Percentiles rank a stretch among this genome's conserved stretches.
Conservation (phyloP, 1,139 yeast species). For the Yamadazyma diddensiae region DNA sequence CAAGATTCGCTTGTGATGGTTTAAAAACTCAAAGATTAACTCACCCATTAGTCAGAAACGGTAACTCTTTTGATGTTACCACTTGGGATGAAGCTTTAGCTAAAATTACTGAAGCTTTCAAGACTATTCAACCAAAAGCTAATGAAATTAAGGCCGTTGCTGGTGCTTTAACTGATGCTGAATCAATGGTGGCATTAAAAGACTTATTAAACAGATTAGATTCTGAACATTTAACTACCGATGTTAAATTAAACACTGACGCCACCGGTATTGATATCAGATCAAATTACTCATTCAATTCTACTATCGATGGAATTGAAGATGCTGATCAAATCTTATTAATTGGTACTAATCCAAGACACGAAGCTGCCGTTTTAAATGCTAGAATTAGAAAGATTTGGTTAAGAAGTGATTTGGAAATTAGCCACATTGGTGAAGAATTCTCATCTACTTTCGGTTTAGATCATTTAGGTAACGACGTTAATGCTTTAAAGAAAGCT, state of each 20-base stretch:
- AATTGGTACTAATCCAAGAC: constrained; percentile 86
- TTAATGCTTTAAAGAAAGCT: constrained; percentile 56
- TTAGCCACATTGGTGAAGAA: constrained; percentile 71
- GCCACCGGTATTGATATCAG: constrained; percentile 74
- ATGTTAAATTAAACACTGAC: constrained; percentile 58
- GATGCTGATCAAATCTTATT: constrained; percentile 77
- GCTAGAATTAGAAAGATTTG: constrained; percentile 83
- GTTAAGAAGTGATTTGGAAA: constrained; percentile 65
- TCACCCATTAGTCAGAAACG: constrained; percentile 72
- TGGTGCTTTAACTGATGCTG: constrained; percentile 83
- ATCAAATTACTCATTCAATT: constrained; percentile 77
- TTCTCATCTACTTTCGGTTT: constrained; percentile 76
- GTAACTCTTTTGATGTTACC: constrained; percentile 68
- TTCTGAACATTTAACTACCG: constrained; percentile 79
- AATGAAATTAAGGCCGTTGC: constrained; percentile 79
- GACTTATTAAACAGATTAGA: constrained; percentile 76
- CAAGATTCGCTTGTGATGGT: constrained; percentile 85
- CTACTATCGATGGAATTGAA: constrained; percentile 77
- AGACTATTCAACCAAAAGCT: constrained; percentile 56
- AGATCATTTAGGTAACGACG: constrained; percentile 62
- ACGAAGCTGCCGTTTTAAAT: constrained; percentile 86
- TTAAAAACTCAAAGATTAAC: constrained; percentile 85
- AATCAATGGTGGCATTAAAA: constrained; percentile 76
- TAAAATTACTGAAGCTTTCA: constrained; percentile 63
- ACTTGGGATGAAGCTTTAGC: constrained; percentile 88